Evolutionary conservation across 768 basidiomycete species (phyloP).

Genomic region (Suillus lakei): DNA sequence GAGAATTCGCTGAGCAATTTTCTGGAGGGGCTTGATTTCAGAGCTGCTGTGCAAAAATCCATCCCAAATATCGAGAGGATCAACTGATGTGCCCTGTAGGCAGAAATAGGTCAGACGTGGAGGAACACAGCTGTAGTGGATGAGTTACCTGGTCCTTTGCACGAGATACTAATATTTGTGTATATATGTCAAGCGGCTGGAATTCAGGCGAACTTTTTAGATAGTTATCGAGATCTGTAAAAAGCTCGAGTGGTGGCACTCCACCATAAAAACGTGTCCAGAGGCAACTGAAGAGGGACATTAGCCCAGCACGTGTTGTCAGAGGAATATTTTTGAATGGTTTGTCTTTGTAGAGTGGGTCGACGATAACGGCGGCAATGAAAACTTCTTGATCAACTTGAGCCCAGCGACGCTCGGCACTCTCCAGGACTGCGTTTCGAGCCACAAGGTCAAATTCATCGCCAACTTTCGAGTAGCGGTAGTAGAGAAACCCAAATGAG

Average conservation of each 20-base stretch:
- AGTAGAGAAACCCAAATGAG: slow-evolving; percentile 32
- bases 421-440: slow-evolving; percentile 28
- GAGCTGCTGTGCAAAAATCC: neutral
- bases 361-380: slow-evolving; percentile 34
- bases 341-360: slow-evolving; percentile 24
- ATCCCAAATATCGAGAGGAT: slow-evolving; percentile 4
- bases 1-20: slow-evolving; percentile 26
- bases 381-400: slow-evolving; percentile 37
- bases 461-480: slow-evolving; percentile 13
- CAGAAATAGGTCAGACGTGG: no score
- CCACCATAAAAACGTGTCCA: slow-evolving; percentile 5
- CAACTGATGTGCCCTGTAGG: neutral
- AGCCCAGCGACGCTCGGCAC: slow-evolving; percentile 35
- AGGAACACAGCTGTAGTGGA: neutral
- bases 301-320: neutral
- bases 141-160: neutral
- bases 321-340: neutral
- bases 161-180: neutral
- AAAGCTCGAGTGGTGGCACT: neutral
- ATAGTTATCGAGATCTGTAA: neutral
- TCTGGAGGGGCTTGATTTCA: slow-evolving; percentile 1
- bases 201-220: neutral
- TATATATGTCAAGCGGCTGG: neutral
- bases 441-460: slow-evolving; percentile 7
- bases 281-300: neutral